phyloP scores from a whole-genome alignment of 257 asterid species.

The Voacanga thouarsii region DNA sequence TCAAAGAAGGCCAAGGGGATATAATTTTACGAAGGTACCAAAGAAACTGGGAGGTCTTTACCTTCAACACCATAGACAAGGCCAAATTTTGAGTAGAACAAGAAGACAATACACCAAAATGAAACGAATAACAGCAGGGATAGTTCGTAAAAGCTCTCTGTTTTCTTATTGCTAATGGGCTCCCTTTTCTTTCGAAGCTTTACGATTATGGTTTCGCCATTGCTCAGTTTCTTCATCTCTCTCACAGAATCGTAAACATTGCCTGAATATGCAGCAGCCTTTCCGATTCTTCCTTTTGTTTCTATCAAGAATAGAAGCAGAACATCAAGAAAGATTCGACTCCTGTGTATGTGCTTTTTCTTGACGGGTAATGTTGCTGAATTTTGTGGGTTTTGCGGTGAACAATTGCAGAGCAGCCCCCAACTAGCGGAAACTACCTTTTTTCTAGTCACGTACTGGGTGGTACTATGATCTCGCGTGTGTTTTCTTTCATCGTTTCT shows the following conservation, averaged over 20 bases:
- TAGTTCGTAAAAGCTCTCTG: conserved; percentile 33
- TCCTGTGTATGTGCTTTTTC: background rate
- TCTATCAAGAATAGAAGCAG: background rate
- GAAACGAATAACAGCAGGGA: conserved; percentile 54
- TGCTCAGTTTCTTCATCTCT: conserved; percentile 16
- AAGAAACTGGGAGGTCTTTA: conserved; percentile 18
- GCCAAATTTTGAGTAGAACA: conserved; percentile 54
- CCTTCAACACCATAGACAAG: conserved; percentile 68
- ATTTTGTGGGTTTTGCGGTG: conserved; percentile 16
- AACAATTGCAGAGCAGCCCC: conserved; percentile 17
- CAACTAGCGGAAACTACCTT: conserved; percentile 18
- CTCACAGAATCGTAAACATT: conserved; percentile 1
- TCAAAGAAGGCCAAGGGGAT: background rate
- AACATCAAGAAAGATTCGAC: background rate
- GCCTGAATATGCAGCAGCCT: conserved; percentile 1
- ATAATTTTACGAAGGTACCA: background rate
- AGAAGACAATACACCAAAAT: conserved; percentile 45
- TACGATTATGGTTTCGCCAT: background rate
- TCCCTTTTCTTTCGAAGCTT: conserved; percentile 5
- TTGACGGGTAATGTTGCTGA: background rate
- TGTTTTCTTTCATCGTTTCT: background rate
- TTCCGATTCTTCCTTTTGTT: background rate
- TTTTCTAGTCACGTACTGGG: background rate
- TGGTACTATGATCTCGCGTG: background rate
- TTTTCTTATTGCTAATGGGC: conserved; percentile 17